phyloP scores from a whole-genome alignment of 2,329 filamentous ascomycete genomes.

The Paracamarosporium sp. region DNA sequence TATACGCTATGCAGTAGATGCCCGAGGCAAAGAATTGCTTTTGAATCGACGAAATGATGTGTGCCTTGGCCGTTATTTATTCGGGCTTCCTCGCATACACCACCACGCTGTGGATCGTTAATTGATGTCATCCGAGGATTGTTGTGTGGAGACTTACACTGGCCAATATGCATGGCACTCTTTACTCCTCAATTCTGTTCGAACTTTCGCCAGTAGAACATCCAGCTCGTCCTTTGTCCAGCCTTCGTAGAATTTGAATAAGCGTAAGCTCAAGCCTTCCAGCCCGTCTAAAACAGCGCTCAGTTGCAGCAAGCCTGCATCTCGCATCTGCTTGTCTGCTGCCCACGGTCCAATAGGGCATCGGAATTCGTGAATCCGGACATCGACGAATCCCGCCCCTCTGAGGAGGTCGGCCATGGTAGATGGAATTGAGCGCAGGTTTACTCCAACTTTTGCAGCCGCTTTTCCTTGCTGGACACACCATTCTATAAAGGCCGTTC shows the following conservation, averaged over 20 bases:
- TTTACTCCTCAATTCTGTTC: conserved; percentile 23
- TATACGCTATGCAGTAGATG: background rate
- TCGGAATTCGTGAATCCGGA: conserved; percentile 24
- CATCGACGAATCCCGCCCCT: conserved; percentile 28
- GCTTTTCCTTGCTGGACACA: conserved; percentile 27
- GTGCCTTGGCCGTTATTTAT: background rate
- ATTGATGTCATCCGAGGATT: background rate
- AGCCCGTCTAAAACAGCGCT: conserved; percentile 38
- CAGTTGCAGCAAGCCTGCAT: conserved; percentile 33
- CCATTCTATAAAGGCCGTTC: conserved; percentile 27
- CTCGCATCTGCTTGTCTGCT: conserved; percentile 22
- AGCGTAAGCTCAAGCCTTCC: conserved; percentile 29
- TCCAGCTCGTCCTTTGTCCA: conserved; percentile 35
- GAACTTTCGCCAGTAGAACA: conserved; percentile 25
- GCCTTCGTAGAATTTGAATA: conserved; percentile 30
- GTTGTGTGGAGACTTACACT: conserved; percentile 25
- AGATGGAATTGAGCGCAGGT: conserved; percentile 19
- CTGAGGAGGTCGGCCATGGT: conserved; percentile 17
- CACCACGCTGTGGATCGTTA: background rate
- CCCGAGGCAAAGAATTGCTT: background rate
- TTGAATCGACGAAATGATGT: background rate
- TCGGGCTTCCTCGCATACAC: conserved; percentile 14
- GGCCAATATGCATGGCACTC: conserved; percentile 38
- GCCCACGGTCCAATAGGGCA: conserved; percentile 32
- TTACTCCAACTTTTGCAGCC: conserved; percentile 27